phyloP scores from a whole-genome alignment of 1,139 yeast species.

The Pichia sp. region DNA sequence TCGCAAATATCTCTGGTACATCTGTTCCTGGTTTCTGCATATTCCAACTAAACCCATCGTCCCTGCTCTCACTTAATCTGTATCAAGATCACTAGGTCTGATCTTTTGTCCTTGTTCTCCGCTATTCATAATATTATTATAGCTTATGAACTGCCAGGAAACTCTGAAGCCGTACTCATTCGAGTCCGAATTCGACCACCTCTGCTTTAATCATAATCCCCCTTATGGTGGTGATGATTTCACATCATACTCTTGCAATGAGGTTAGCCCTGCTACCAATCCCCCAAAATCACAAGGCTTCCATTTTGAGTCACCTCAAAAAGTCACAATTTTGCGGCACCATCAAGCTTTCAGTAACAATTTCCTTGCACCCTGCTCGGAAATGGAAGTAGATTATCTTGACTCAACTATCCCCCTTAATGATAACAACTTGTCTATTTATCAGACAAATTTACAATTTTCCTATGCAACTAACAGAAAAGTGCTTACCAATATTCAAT shows the following conservation, averaged over 20 bases:
- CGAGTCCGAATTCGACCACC: too few relatives aligned
- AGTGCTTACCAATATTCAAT: constrained; percentile 1
- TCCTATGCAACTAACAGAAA: constrained; percentile 4
- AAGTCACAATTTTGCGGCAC: neutral
- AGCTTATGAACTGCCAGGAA: too few relatives aligned
- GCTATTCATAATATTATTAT: neutral
- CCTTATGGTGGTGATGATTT: neutral
- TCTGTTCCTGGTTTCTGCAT: too few relatives aligned
- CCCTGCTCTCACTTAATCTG: too few relatives aligned
- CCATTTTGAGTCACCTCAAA: neutral
- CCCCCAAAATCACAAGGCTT: neutral
- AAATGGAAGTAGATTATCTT: neutral
- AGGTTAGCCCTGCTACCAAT: neutral
- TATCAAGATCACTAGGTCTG: neutral
- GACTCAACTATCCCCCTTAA: neutral
- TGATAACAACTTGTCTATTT: neutral
- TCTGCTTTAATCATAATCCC: too few relatives aligned
- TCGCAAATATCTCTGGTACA: too few relatives aligned
- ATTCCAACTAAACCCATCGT: too few relatives aligned
- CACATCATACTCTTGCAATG: too few relatives aligned
- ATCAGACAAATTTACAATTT: constrained; percentile 1
- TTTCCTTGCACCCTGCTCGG: neutral
- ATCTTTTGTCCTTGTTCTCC: neutral
- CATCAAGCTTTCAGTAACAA: too few relatives aligned
- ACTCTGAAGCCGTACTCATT: too few relatives aligned